Conservation (phyloP, 2,329 filamentous ascomycete species). For the Thielaviopsis musarum region DNA sequence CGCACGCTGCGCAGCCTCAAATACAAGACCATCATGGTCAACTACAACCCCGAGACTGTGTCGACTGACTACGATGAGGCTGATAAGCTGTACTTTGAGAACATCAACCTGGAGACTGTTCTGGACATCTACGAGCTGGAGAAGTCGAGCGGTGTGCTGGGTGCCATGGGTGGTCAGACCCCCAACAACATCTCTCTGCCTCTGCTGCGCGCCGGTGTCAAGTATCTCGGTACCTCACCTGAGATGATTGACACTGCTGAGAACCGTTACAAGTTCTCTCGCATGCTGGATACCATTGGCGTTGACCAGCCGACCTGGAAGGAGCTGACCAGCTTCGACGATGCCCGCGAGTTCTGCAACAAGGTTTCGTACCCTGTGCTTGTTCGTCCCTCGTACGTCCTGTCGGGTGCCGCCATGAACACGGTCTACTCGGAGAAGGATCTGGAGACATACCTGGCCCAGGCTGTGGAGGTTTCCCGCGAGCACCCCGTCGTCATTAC, state of each 20-base stretch:
- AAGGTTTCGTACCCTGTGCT: constrained; percentile 85
- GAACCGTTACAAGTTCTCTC: constrained; percentile 96
- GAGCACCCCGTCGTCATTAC: constrained; percentile 97
- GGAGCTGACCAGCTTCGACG: constrained; percentile 85
- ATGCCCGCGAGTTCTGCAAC: constrained; percentile 74
- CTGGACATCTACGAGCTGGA: constrained; percentile 90
- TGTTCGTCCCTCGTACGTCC: constrained; percentile 87
- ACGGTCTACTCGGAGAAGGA: constrained; percentile 95
- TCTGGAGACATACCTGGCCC: constrained; percentile 70
- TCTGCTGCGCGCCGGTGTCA: constrained; percentile 74
- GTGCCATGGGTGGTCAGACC: constrained; percentile 93
- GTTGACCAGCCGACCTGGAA: constrained; percentile 98
- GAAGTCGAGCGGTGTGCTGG: constrained; percentile 64
- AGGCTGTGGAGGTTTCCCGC: constrained; percentile 82
- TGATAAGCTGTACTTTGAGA: constrained; percentile 90
- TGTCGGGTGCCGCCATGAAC: constrained; percentile 97
- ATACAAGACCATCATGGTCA: constrained; percentile 93
- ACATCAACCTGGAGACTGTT: constrained; percentile 77
- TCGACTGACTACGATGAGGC: constrained; percentile 88
- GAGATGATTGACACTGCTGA: constrained; percentile 98
- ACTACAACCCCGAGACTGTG: constrained; percentile 83
- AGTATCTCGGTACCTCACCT: constrained; percentile 85
- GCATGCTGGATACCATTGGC: constrained; percentile 85
- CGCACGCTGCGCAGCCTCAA: constrained; percentile 71
- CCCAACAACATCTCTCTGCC: constrained; percentile 95